A percentile compares a stretch with the other conserved stretches of the same genome.
phyloP scores from a whole-genome alignment of 768 basidiomycete species.

The Suillus variegatus region DNA sequence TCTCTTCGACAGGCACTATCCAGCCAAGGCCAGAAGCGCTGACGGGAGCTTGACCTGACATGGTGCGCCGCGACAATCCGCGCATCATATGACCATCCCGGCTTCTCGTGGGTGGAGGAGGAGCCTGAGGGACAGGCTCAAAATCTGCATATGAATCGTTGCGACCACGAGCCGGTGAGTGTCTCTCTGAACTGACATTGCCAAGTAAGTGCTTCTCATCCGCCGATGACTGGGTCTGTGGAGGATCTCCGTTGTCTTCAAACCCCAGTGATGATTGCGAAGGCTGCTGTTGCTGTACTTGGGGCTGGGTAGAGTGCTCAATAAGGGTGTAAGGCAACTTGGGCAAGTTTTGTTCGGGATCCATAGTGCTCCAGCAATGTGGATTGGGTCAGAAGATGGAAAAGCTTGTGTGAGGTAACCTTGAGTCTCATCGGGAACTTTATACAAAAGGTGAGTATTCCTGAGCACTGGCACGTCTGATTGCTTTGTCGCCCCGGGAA shows the following conservation, averaged over 20 bases:
- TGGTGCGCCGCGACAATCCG: slow-evolving; percentile 13
- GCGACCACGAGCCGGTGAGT: not conserved
- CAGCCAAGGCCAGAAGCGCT: slow-evolving; percentile 19
- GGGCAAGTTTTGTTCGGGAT: slow-evolving; percentile 9
- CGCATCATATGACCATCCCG: slow-evolving; percentile 20
- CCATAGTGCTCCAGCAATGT: slow-evolving; percentile 18
- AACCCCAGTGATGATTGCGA: not conserved
- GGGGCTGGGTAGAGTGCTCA: not conserved
- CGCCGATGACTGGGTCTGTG: slow-evolving; percentile 7
- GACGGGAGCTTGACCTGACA: not conserved
- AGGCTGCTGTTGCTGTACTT: not conserved
- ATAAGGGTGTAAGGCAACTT: not conserved
- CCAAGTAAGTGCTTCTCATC: slow-evolving; percentile 14
- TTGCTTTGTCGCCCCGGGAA: not conserved
- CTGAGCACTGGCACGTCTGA: not conserved
- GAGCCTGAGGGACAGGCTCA: slow-evolving; percentile 8
- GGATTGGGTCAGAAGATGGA: not conserved
- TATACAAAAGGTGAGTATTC: not conserved
- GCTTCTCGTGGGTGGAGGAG: slow-evolving; percentile 13
- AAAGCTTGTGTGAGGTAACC: not conserved
- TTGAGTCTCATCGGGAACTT: not conserved
- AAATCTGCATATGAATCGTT: slow-evolving; percentile 13
- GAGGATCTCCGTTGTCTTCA: not conserved
- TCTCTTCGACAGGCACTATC: slow-evolving; percentile 29
- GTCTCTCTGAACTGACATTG: slow-evolving; percentile 7